phyloP scores from a whole-genome alignment of 2,329 filamentous ascomycete species.

The Aspergillus glaucus region DNA sequence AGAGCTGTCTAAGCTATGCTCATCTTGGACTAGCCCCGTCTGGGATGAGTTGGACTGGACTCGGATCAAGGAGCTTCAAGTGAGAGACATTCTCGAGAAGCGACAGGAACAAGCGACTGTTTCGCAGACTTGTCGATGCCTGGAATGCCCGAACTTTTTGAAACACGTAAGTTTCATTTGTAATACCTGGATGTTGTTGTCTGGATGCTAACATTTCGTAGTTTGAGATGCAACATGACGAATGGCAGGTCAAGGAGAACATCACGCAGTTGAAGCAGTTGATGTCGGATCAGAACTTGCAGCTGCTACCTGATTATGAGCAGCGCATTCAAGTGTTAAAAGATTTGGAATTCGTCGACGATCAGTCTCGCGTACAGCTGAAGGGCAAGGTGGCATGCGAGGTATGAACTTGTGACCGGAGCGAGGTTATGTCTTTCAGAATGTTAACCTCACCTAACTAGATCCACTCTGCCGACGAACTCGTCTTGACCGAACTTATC shows the following conservation, averaged over 20 bases:
- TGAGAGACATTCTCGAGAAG: conserved; percentile 73
- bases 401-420: conserved; percentile 28
- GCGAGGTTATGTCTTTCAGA: not conserved
- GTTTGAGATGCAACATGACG: conserved; percentile 94
- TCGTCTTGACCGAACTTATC: conserved; percentile 91
- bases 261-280: conserved; percentile 80
- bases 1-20: conserved; percentile 62
- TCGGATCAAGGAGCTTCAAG: conserved; percentile 72
- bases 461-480: conserved; percentile 92
- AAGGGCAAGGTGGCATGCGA: conserved; percentile 99
- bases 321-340: conserved; percentile 88
- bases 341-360: conserved; percentile 87
- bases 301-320: conserved; percentile 92
- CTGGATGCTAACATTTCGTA: conserved; percentile 32
- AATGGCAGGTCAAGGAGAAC: conserved; percentile 93
- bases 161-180: conserved; percentile 63
- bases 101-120: conserved; percentile 57
- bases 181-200: not conserved
- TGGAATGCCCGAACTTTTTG: conserved; percentile 69
- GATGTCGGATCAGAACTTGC: conserved; percentile 93
- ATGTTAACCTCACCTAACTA: conserved; percentile 17
- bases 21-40: conserved; percentile 63
- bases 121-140: conserved; percentile 59
- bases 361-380: conserved; percentile 77
- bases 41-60: conserved; percentile 83